Conservation (phyloP, 495 filamentous ascomycete species). For the Thozetella sp. region DNA sequence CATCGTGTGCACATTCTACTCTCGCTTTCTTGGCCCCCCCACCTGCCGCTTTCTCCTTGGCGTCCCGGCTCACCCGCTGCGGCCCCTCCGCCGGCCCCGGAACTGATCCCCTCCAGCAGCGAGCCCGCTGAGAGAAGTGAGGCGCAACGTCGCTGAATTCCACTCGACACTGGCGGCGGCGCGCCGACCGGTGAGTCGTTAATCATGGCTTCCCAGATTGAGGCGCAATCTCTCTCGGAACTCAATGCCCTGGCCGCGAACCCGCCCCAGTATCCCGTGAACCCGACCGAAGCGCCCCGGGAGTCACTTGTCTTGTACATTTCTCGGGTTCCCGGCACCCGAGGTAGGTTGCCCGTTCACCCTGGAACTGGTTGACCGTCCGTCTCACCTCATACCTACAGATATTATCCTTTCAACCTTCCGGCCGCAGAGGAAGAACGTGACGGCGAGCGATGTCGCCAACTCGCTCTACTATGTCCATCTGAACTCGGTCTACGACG, state of each 20-base stretch:
- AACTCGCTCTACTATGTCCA: slow-evolving; percentile 92
- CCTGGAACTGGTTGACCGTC: slow-evolving; percentile 7
- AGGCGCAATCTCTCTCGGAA: slow-evolving; percentile 81
- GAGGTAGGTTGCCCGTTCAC: slow-evolving; percentile 58
- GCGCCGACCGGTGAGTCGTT: too few relatives aligned
- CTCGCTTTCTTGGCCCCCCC: too few relatives aligned
- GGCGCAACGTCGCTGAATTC: background rate
- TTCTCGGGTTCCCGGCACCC: slow-evolving; percentile 85
- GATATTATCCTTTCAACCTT: slow-evolving; percentile 94
- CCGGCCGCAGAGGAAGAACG: slow-evolving; percentile 82
- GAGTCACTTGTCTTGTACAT: slow-evolving; percentile 84
- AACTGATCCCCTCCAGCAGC: too few relatives aligned
- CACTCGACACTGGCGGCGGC: background rate
- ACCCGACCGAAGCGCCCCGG: slow-evolving; percentile 63
- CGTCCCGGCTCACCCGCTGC: too few relatives aligned
- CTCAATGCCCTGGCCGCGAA: slow-evolving; percentile 82
- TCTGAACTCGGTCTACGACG: slow-evolving; percentile 63
- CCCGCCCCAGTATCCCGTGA: slow-evolving; percentile 80
- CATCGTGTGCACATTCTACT: too few relatives aligned
- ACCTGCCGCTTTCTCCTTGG: too few relatives aligned
- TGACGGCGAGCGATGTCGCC: slow-evolving; percentile 84
- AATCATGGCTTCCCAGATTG: slow-evolving; percentile 56
- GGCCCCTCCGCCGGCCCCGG: too few relatives aligned
- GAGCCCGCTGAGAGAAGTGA: too few relatives aligned
- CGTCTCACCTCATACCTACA: slow-evolving; percentile 32